Percentiles rank a stretch among this genome's conserved stretches.
phyloP scores from a whole-genome alignment of 2,329 filamentous ascomycete species.

The Calonectria hawksworthii region DNA sequence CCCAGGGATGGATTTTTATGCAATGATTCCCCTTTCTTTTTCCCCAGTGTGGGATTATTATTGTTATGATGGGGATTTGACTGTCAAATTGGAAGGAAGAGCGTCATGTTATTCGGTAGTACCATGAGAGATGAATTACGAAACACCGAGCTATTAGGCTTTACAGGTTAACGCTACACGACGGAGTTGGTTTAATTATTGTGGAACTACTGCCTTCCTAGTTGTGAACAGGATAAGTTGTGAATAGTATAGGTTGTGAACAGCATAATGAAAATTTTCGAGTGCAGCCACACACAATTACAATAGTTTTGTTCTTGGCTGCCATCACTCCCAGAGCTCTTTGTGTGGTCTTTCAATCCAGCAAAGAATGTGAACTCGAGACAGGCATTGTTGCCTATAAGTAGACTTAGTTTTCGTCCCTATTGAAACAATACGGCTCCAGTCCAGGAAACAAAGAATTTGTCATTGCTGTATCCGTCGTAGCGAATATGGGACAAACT shows the following conservation, averaged over 20 bases:
- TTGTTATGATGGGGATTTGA: background rate
- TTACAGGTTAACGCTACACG: background rate
- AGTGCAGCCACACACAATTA: background rate
- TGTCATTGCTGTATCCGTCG: background rate
- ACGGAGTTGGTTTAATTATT: background rate
- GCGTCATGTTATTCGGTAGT: background rate
- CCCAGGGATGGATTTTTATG: constrained; percentile 28
- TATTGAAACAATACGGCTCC: background rate
- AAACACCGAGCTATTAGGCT: constrained; percentile 7
- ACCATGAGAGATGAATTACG: background rate
- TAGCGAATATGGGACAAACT: background rate
- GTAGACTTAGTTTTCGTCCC: background rate
- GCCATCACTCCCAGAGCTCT: background rate
- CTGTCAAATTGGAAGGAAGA: background rate
- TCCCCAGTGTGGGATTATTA: background rate
- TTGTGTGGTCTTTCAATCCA: background rate
- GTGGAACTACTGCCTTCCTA: background rate
- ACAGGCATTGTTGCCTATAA: background rate
- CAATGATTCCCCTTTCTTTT: background rate
- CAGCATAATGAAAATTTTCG: background rate
- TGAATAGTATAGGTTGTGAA: background rate
- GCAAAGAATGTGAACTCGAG: background rate
- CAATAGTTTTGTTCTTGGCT: background rate
- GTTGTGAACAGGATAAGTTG: background rate
- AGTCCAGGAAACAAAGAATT: background rate